phyloP scores from a whole-genome alignment of 2,329 filamentous ascomycete genomes.

The Colletotrichum plurivorum region DNA sequence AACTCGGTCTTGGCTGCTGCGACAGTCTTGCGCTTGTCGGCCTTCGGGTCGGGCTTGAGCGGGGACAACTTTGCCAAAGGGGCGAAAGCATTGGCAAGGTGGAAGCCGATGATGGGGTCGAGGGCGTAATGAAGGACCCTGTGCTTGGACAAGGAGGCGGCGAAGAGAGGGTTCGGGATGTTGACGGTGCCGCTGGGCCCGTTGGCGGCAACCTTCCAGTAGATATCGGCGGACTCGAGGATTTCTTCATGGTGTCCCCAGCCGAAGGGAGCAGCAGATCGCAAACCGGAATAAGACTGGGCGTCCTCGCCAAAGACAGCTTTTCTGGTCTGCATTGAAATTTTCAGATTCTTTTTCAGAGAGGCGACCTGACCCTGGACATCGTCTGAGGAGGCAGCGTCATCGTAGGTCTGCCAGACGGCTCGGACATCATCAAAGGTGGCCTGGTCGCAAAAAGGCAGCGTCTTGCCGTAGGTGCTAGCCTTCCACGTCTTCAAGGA shows the following conservation, averaged over 20 bases:
- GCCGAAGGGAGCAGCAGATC: conserved; percentile 56
- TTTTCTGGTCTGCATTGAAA: conserved; percentile 10
- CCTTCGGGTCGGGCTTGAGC: conserved; percentile 45
- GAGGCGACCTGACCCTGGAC: conserved; percentile 3
- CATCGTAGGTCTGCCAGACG: conserved; percentile 31
- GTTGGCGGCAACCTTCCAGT: conserved; percentile 54
- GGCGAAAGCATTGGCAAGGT: conserved; percentile 65
- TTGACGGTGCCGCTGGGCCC: conserved; percentile 35
- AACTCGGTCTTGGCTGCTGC: conserved; percentile 61
- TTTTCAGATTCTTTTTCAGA: conserved; percentile 18
- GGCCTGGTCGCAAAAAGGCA: conserved; percentile 64
- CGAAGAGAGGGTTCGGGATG: conserved; percentile 59
- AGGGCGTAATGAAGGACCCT: conserved; percentile 61
- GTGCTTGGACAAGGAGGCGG: conserved; percentile 48
- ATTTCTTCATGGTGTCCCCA: conserved; percentile 45
- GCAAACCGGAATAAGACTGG: conserved; percentile 48
- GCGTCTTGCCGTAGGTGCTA: conserved; percentile 56
- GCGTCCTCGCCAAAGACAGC: conserved; percentile 42
- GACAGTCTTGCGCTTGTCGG: conserved; percentile 45
- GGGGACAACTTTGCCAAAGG: conserved; percentile 56
- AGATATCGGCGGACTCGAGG: conserved; percentile 45
- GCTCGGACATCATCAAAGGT: conserved; percentile 54
- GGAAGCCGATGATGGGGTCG: conserved; percentile 69
- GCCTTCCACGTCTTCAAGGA: conserved; percentile 60
- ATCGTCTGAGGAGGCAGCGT: conserved; percentile 10